phyloP scores from a whole-genome alignment of 257 asterid species.

The Solanum pimpinellifolium region DNA sequence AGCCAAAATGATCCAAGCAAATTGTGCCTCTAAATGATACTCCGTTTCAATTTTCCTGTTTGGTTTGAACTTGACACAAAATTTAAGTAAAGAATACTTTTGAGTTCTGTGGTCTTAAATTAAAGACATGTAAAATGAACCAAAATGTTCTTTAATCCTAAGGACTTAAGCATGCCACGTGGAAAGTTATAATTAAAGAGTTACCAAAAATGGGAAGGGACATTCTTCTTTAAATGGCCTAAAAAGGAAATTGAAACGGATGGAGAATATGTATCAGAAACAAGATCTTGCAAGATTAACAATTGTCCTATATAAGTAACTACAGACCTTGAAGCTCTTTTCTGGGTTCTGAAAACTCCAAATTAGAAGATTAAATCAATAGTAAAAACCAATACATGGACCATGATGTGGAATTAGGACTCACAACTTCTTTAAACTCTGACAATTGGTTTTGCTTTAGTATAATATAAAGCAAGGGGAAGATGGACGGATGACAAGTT shows the following conservation, averaged over 20 bases:
- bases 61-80: not conserved
- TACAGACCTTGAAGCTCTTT: not conserved
- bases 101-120: not conserved
- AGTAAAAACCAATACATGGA: not conserved
- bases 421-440: not conserved
- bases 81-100: not conserved
- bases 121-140: not conserved
- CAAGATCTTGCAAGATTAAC: not conserved
- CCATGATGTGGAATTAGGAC: not conserved
- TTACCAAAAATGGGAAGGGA: not conserved
- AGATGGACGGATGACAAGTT: not conserved
- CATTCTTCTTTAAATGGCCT: not conserved
- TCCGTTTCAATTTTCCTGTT: not conserved
- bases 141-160: not conserved
- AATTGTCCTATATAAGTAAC: not conserved
- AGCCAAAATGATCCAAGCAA: not conserved
- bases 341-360: not conserved
- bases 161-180: not conserved
- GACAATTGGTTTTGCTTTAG: not conserved
- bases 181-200: not conserved
- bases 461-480: not conserved
- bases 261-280: not conserved
- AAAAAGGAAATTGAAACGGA: not conserved
- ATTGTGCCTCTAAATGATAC: not conserved
- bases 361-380: not conserved